Evolutionary conservation across 1,284 basidiomycete species (phyloP), one percentile per base, ranked within the genome.

Genomic region (Ustilago loliicola): DNA sequence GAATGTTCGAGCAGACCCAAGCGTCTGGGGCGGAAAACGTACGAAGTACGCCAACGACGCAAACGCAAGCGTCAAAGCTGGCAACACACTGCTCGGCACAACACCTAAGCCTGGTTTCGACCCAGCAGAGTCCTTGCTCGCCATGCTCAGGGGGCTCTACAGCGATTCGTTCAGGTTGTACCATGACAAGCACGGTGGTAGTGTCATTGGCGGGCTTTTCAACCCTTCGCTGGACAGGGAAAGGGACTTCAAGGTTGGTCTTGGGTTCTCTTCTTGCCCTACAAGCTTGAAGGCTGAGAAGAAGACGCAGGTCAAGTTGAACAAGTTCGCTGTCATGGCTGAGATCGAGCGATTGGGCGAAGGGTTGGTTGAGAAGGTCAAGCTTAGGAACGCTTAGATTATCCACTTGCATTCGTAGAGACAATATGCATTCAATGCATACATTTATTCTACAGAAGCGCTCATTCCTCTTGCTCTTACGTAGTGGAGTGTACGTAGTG

Each of bases 111-210:
- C 82, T 0, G 83, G 70, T 1, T 95, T 95, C 82, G 94, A 98
- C 86, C 93, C 94, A 0, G 92, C 91, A 0, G 87, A 87, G n/a
- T 83, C 91, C 67, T 89, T 95, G 45, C 91, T 92, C 72, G 83
- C 88, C 34, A 93, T 85, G 54, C 67, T 84, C 9, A 27, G 95
- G 92, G 88, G 89, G n/a, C 87, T 91, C 5, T 97, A 94, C 86
- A 89, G 90, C 8, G 92, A 95, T 79, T 92, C 92, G 0, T 90
- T 94, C 77, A 90, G 93, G 61, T 89, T 97, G 57, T 99, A 98
- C 89, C 91, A 92, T 82, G 96, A 99, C 82, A 88, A 89, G 0
- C 89, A 92, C 40, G 97, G 97, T 17, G 95, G 96, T 0, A 66
- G 61, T 25, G 88, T 89, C 9, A 91, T 96, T 61, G 96, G 94